Evolutionary conservation across 441 rosid species (phyloP), one percentile per base, ranked within the genome.

Genomic region (Hura crepitans): DNA sequence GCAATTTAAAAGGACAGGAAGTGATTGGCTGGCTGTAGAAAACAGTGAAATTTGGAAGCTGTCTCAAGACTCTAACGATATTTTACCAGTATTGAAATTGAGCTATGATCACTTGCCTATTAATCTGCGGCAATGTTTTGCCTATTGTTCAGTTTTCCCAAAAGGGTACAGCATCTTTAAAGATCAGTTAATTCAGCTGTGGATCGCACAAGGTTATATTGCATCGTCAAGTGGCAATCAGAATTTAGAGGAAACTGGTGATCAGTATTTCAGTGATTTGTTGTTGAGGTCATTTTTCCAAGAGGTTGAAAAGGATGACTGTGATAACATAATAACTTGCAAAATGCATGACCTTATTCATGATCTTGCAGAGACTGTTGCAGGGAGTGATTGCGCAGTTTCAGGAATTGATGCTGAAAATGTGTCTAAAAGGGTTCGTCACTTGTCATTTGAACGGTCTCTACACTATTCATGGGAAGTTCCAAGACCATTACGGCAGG

Each of bases 311-410:
- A 47, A 65, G 18, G 81, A 74, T 74, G 69, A 54, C 30, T 74
- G 10, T 27, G 70, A 33, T 14, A 37, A 66, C 15, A 54, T 59
- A 17, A 22, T 25, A 39, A 65, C 65, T 28, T 60, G 53, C 66
- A 78, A 70, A 74, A 60, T 78, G 75, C 81, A 78, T 15, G 77
- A 74, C 59, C 65, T 72, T 20, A 65, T 72, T 30, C 75, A 72
- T 57, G 70, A 72, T 33, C 70, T 72, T 20, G 74, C 77, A 60
- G 63, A 62, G 49, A 27, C 50, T 17, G 46, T 78, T n/a, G 80
- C 77, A 2, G 76, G 74, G 25, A 53, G 60, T 22, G 73, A 72
- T 63, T 63, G 65, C 66, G 58, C 39, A 20, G 11, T 65, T 62
- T 54, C 69, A 42, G 55, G 62, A 39, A 63, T 30, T 33, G 62